Evolutionary conservation across 2,329 filamentous ascomycete species (phyloP), one percentile per base, ranked within the genome.

Genomic region (Pseudogymnoascus sp.): DNA sequence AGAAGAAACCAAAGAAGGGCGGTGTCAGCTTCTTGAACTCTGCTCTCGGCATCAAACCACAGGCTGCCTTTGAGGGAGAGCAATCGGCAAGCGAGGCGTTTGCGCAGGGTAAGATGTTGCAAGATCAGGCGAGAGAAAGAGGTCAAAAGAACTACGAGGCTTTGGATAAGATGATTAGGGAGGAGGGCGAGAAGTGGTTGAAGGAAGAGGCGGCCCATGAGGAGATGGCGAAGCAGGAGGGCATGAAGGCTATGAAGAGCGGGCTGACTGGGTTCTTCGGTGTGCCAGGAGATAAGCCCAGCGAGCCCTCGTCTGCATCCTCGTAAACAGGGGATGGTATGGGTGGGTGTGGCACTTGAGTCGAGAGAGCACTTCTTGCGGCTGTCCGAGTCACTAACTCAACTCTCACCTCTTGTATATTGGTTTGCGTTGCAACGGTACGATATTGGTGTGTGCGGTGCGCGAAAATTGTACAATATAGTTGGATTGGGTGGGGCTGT

Each of bases 131-230:
- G 58, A 86, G 94, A 58, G 94, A 99, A 77, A 84, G 91, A 58
- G 94, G 94, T 34, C 89, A 92, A 76, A 87, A 88, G 73, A 89
- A 92, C 75, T 99, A 97, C 75, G 85, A 96, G 78, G 77, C 87
- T 67, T 81, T 97, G 64, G 93, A 97, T 75, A 87, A 87, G 75
- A 89, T 96, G 77, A 96, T 99, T 68, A 83, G 88, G 54, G 89
- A 95, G 74, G 94, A 97, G 72, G 94, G 92, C 59, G 91, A 93
- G 74, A 91, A 93, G 77, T 97, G 92, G 90, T 80, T 99, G 67
- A 92, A 92, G 79, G 93, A 97, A 74, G 92, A 96, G 80, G 89
- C 89, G 43, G 87, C 87, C 57, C 84, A 90, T 72, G 88, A 92
- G 78, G 93, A 97, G 79, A 92, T 91, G 79, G 81, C 86, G 65